Conservation (phyloP, 2,329 filamentous ascomycete species). For the Davidsoniella australis region DNA sequence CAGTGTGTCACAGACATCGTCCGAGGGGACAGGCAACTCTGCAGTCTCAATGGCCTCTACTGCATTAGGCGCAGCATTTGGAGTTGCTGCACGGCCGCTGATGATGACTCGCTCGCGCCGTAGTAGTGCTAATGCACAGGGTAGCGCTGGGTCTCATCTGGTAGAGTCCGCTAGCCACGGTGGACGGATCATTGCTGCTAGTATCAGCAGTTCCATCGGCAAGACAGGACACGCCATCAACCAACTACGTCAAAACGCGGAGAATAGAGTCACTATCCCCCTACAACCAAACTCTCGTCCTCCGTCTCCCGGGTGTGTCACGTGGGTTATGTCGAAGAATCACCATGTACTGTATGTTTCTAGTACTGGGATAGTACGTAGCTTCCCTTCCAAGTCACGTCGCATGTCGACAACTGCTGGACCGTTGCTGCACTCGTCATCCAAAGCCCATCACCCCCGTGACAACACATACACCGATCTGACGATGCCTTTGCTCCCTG, state of each 20-base stretch:
- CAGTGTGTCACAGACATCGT: slow-evolving; percentile 22
- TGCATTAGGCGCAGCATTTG: slow-evolving; percentile 51
- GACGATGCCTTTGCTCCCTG: slow-evolving; percentile 45
- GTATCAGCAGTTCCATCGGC: slow-evolving; percentile 56
- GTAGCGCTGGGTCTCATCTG: slow-evolving; percentile 8
- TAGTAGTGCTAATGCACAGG: slow-evolving; percentile 8
- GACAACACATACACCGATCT: slow-evolving; percentile 47
- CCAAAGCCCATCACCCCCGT: slow-evolving; percentile 1
- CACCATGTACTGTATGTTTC: slow-evolving; percentile 47
- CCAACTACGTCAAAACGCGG: slow-evolving; percentile 55
- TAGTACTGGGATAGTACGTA: slow-evolving; percentile 47
- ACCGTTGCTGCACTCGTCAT: neutral
- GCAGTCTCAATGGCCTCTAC: slow-evolving; percentile 55
- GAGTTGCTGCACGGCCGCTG: slow-evolving; percentile 42
- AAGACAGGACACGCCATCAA: slow-evolving; percentile 54
- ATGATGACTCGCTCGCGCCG: slow-evolving; percentile 36
- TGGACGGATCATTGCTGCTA: slow-evolving; percentile 53
- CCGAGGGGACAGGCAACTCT: slow-evolving; percentile 31
- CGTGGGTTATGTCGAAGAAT: slow-evolving; percentile 46
- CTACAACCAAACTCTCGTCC: slow-evolving; percentile 27
- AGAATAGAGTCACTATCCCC: slow-evolving; percentile 57
- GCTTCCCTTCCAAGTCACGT: slow-evolving; percentile 44
- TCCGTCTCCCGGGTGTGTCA: slow-evolving; percentile 42
- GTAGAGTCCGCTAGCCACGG: slow-evolving; percentile 48
- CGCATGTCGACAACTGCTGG: slow-evolving; percentile 26